Evolutionary conservation across 768 basidiomycete species (phyloP), one percentile per base, ranked within the genome.

Genomic region (Psilocybe sp.): DNA sequence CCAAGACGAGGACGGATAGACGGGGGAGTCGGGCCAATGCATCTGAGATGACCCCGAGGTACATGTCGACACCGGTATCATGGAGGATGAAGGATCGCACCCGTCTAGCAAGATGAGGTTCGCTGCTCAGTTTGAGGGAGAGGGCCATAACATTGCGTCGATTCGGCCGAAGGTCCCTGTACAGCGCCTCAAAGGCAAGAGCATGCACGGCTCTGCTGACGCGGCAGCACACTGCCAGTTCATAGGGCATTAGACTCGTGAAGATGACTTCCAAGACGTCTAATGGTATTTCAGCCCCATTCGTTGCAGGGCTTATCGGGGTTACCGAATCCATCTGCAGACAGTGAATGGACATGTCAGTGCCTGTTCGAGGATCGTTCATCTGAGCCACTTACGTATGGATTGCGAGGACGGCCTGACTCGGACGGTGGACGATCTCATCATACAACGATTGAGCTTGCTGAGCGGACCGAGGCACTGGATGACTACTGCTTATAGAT

Each of bases 211-310:
- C 42, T 33, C 52, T 52, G 56, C 52, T 63, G 44, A 59, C 54
- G 32, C 62, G 52, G 43, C 60, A 59, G 38, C 58, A 58, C 8
- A 51, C 46, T 15, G 59, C 57, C 34, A 59, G 53, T 20, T 59
- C 59, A 10, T 52, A 39, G 8, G 53, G 52, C 8, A 20, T 35
- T 20, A 53, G 53, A 35, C 45, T 16, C 37, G 41, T 51, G 43
- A 60, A 54, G 45, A 62, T 62, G 45, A 57, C 50, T 20, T 56
- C 55, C 5, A 63, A 53, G 9, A 58, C 57, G 43, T 64, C 61
- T 40, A 64, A 46, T 13, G 63, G 61, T 18, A 60, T 49, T 6
- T 40, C 48, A 46, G 28, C 49, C 23, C 23, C 23, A 28, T 28
- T 28, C 23, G 23, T 3, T 28, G 23, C 4, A 28, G 23, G 23